Percentiles rank a stretch among this genome's conserved stretches.
These are phyloP conservation scores for Heliamphora pulchella DNA, from an alignment of 179 eudicot species.

Conservation along the genomic window DNA sequence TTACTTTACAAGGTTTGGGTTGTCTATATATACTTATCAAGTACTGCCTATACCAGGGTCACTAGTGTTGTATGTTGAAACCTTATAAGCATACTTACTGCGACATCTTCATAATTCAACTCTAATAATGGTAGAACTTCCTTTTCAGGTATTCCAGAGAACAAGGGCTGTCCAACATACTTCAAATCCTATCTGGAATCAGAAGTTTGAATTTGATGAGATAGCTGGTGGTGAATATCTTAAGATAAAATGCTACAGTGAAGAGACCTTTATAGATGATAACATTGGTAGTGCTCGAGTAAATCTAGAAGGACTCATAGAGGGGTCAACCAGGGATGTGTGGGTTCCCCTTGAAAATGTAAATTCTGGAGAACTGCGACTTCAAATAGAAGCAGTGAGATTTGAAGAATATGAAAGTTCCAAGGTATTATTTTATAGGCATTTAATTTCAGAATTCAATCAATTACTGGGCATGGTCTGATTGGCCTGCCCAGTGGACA, in stretches of 20 bases:
- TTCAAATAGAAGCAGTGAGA: conserved; percentile 64
- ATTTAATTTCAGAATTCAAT: not conserved
- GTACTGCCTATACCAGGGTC: not conserved
- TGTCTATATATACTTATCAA: not conserved
- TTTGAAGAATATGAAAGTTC: conserved; percentile 33
- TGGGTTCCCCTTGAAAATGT: conserved; percentile 89
- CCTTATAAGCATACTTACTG: not conserved
- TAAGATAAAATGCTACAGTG: conserved; percentile 63
- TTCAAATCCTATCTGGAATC: conserved; percentile 66
- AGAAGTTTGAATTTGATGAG: conserved; percentile 91
- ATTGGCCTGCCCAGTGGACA: no score
- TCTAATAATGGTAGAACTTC: conserved; percentile 4
- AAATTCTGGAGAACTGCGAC: conserved; percentile 79
- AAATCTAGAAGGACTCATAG: conserved; percentile 81
- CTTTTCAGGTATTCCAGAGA: conserved; percentile 48
- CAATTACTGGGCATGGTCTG: no score
- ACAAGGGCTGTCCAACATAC: conserved; percentile 46
- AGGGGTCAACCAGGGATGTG: conserved; percentile 59
- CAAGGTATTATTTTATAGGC: conserved; percentile 35
- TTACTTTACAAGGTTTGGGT: not conserved
- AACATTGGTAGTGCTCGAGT: conserved; percentile 80
- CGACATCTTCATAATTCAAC: not conserved
- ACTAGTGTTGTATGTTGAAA: not conserved
- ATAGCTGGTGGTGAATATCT: conserved; percentile 81
- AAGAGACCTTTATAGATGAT: conserved; percentile 79